These are phyloP conservation scores for Fonsecaea erecta DNA, from an alignment of 2,329 filamentous ascomycete species.

Conservation along the genomic window DNA sequence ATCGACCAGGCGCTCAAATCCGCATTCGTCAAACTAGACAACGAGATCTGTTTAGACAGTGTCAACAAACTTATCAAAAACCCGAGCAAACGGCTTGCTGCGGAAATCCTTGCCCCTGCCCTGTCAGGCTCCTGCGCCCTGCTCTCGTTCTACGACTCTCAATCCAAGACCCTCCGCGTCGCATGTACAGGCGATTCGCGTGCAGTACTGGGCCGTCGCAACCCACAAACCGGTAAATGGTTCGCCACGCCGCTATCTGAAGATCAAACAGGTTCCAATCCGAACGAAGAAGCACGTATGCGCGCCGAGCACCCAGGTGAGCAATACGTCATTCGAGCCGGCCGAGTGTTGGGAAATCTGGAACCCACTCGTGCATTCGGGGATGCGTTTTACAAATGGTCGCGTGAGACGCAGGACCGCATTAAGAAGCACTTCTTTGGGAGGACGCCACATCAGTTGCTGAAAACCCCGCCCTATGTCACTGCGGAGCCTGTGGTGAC, in stretches of 20 bases:
- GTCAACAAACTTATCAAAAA: slow-evolving; percentile 89
- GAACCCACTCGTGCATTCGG: slow-evolving; percentile 95
- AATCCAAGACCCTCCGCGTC: slow-evolving; percentile 83
- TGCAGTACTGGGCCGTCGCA: slow-evolving; percentile 83
- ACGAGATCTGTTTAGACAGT: slow-evolving; percentile 93
- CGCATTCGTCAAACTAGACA: slow-evolving; percentile 83
- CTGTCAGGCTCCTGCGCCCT: slow-evolving; percentile 96
- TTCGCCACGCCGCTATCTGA: slow-evolving; percentile 85
- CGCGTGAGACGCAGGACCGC: slow-evolving; percentile 77
- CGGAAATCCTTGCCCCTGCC: slow-evolving; percentile 88
- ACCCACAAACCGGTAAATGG: slow-evolving; percentile 79
- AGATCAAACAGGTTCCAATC: slow-evolving; percentile 91
- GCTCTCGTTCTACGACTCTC: slow-evolving; percentile 92
- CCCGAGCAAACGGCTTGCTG: slow-evolving; percentile 86
- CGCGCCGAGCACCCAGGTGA: slow-evolving; percentile 88
- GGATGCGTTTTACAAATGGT: slow-evolving; percentile 97
- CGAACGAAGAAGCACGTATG: slow-evolving; percentile 80
- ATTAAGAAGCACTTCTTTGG: slow-evolving; percentile 88
- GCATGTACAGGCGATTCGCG: slow-evolving; percentile 97
- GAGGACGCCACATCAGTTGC: slow-evolving; percentile 72
- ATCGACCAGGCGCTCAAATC: slow-evolving; percentile 91
- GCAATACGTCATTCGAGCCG: slow-evolving; percentile 77
- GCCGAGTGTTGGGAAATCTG: slow-evolving; percentile 86
- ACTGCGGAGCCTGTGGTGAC: slow-evolving; percentile 95
- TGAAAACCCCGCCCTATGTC: slow-evolving; percentile 94